Evolutionary conservation across 1,139 yeast genomes (phyloP).

Genomic region (Protomyces inundatus): DNA sequence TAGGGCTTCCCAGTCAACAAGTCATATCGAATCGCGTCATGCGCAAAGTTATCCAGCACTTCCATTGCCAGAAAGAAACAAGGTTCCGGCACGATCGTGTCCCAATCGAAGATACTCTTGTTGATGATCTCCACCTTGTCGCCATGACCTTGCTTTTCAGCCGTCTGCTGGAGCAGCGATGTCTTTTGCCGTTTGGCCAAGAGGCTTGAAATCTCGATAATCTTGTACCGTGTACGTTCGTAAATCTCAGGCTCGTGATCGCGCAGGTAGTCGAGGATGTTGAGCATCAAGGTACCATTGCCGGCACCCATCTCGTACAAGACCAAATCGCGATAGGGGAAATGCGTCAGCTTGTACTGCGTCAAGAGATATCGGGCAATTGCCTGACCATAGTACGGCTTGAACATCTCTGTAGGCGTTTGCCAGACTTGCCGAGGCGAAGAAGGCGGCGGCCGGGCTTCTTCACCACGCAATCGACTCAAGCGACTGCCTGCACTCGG

Average conservation of each 20-base stretch:
- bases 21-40: slow-evolving; percentile 75
- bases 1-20: slow-evolving; percentile 60
- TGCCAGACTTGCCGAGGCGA: slow-evolving; percentile 69
- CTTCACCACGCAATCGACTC: not conserved
- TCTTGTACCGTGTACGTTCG: slow-evolving; percentile 59
- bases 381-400: slow-evolving; percentile 78
- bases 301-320: slow-evolving; percentile 91
- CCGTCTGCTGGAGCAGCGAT: slow-evolving; percentile 38
- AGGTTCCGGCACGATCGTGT: slow-evolving; percentile 56
- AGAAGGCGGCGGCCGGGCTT: slow-evolving; percentile 27
- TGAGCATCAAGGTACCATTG: slow-evolving; percentile 78
- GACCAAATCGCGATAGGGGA: slow-evolving; percentile 59
- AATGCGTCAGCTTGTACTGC: slow-evolving; percentile 63
- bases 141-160: slow-evolving; percentile 40
- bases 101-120: slow-evolving; percentile 74
- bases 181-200: slow-evolving; percentile 58
- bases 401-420: slow-evolving; percentile 78
- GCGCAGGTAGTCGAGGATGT: slow-evolving; percentile 64
- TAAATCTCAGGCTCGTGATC: slow-evolving; percentile 67
- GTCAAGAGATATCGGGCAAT: slow-evolving; percentile 66
- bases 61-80: slow-evolving; percentile 78
- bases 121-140: slow-evolving; percentile 62
- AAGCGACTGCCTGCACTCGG: not conserved
- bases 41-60: slow-evolving; percentile 80
- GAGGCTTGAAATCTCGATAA: slow-evolving; percentile 69